Conservation (phyloP, 208 protist species). For the Balamuthia mandrillaris region DNA sequence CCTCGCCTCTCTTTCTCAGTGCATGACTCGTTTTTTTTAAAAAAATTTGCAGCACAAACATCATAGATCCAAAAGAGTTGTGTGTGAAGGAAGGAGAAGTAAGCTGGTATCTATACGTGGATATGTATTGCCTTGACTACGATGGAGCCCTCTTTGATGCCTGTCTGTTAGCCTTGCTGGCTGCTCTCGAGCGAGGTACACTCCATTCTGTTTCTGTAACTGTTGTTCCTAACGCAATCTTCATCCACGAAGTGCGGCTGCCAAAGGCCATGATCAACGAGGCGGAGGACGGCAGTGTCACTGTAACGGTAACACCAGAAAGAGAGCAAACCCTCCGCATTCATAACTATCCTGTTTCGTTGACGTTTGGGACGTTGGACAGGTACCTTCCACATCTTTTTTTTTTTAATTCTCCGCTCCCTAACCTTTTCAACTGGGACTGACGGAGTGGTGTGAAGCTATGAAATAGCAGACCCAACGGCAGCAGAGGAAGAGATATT, state of each 20-base stretch:
- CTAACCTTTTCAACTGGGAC: no score
- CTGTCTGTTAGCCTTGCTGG: slow-evolving; percentile 39
- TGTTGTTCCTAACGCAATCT: not conserved
- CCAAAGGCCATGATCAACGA: not conserved
- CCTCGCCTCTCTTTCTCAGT: not conserved
- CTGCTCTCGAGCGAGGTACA: slow-evolving; percentile 49
- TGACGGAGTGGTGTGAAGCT: no score
- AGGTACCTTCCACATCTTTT: not conserved
- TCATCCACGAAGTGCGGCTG: not conserved
- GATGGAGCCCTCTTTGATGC: slow-evolving; percentile 57
- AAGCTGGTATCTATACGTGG: slow-evolving; percentile 57
- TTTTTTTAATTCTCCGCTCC: not conserved
- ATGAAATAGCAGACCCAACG: not conserved
- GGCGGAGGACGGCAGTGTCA: not conserved
- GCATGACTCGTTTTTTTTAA: not conserved
- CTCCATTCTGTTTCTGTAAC: not conserved
- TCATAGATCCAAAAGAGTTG: slow-evolving; percentile 18
- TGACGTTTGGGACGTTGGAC: not conserved
- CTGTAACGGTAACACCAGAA: not conserved
- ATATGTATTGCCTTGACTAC: slow-evolving; percentile 60
- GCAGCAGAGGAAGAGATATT: not conserved
- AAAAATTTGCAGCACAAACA: not conserved
- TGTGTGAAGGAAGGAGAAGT: no score
- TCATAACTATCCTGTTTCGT: not conserved
- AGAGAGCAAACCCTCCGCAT: not conserved